Percentiles rank a stretch among this genome's conserved stretches.
phyloP scores from a whole-genome alignment of 2,329 filamentous ascomycete genomes.

The Hypoxylon rubiginosum region DNA sequence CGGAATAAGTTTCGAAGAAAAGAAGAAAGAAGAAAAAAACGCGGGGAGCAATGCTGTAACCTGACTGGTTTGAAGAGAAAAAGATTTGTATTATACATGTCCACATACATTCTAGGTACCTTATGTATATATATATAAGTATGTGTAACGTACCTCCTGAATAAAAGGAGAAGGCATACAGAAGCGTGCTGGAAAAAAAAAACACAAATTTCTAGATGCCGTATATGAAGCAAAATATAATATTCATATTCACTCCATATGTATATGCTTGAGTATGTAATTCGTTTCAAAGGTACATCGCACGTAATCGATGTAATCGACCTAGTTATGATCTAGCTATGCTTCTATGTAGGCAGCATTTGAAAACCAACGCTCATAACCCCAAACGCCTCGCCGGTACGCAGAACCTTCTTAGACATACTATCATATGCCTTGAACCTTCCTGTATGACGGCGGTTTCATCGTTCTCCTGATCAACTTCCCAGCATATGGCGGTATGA shows the following conservation, averaged over 20 bases:
- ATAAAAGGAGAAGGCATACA: not conserved
- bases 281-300: not conserved
- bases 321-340: not conserved
- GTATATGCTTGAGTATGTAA: not conserved
- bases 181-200: not conserved
- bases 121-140: not conserved
- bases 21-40: not conserved
- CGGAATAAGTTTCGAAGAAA: not conserved
- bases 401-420: conserved; percentile 16
- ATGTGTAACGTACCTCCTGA: too few species aligned
- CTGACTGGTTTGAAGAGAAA: conserved; percentile 1
- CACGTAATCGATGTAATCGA: not conserved
- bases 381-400: conserved; percentile 34
- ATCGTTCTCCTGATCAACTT: conserved; percentile 88
- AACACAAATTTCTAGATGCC: too few species aligned
- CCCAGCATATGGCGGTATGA: conserved; percentile 88
- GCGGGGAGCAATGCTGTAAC: conserved; percentile 13
- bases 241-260: not conserved
- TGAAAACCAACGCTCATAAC: conserved; percentile 14
- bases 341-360: not conserved
- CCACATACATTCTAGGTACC: not conserved
- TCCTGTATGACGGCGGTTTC: conserved; percentile 93
- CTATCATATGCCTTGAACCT: conserved; percentile 79
- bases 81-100: too few species aligned
- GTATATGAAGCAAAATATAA: not conserved